These are phyloP conservation scores for Leucaena leucocephala DNA, from an alignment of 306 rosid genomes.

Conservation along the genomic window DNA sequence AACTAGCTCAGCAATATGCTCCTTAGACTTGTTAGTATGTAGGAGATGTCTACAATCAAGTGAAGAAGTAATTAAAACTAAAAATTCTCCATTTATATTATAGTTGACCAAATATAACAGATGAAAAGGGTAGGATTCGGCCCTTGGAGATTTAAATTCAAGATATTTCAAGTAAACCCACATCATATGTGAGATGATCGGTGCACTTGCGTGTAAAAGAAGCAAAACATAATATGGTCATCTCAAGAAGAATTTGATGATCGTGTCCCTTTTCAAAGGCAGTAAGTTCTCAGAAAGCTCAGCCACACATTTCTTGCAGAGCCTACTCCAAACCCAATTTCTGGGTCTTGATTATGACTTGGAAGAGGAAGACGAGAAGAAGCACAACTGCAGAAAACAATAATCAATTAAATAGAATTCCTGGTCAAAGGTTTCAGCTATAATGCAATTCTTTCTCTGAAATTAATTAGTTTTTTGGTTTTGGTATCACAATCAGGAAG, in stretches of 20 bases:
- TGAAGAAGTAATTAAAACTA: no score
- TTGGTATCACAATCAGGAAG: not conserved
- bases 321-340: slow-evolving; percentile 53
- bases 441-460: slow-evolving; percentile 16
- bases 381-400: slow-evolving; percentile 43
- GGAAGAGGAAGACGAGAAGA: slow-evolving; percentile 67
- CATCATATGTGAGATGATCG: not conserved
- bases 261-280: no score
- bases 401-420: slow-evolving; percentile 47
- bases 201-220: not conserved
- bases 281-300: slow-evolving; percentile 48
- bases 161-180: not conserved
- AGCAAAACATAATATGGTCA: not conserved
- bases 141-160: no score
- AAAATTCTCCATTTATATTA: no score
- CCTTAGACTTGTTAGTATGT: no score
- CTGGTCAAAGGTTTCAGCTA: slow-evolving; percentile 57
- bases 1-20: no score
- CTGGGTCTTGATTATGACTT: slow-evolving; percentile 58
- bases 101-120: no score
- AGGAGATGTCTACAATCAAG: no score
- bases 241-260: not conserved
- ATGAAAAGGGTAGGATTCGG: no score
- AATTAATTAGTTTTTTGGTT: slow-evolving; percentile 18
- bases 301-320: slow-evolving; percentile 41